phyloP scores from a whole-genome alignment of 805 yeast genomes.

The Kuraishia borneana region DNA sequence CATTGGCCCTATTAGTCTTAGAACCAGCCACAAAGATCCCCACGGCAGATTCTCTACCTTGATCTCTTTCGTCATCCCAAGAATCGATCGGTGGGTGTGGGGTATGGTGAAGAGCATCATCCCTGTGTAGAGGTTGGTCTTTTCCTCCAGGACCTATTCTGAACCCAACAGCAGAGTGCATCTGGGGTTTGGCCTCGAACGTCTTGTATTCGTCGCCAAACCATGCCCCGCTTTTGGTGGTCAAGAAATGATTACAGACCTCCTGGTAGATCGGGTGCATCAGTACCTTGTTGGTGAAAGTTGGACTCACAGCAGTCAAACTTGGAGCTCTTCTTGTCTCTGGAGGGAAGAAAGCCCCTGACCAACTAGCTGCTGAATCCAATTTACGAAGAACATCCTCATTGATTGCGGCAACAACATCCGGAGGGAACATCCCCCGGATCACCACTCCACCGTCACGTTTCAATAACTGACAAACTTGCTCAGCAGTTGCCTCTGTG shows the following conservation, averaged over 20 bases:
- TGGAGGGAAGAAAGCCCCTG: constrained; percentile 13
- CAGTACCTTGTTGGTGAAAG: constrained; percentile 1
- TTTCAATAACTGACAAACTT: constrained; percentile 7
- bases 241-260: constrained; percentile 2
- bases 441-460: constrained; percentile 13
- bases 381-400: constrained; percentile 9
- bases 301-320: constrained; percentile 7
- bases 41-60: constrained; percentile 10
- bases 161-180: constrained; percentile 14
- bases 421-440: constrained; percentile 7
- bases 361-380: constrained; percentile 12
- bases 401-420: constrained; percentile 7
- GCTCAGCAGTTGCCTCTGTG: constrained; percentile 4
- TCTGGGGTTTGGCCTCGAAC: constrained; percentile 11
- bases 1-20: constrained; percentile 15
- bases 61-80: constrained; percentile 6
- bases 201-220: constrained; percentile 5
- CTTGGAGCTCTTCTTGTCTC: constrained; percentile 11
- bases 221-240: neutral
- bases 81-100: constrained; percentile 7
- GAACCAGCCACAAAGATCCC: constrained; percentile 16
- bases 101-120: constrained; percentile 18
- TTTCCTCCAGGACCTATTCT: constrained; percentile 18
- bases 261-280: constrained; percentile 1
- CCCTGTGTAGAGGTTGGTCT: constrained; percentile 16